A percentile compares a stretch with the other conserved stretches of the same genome.
Conservation (phyloP, 805 yeast species). For the Starmerella stellata region DNA sequence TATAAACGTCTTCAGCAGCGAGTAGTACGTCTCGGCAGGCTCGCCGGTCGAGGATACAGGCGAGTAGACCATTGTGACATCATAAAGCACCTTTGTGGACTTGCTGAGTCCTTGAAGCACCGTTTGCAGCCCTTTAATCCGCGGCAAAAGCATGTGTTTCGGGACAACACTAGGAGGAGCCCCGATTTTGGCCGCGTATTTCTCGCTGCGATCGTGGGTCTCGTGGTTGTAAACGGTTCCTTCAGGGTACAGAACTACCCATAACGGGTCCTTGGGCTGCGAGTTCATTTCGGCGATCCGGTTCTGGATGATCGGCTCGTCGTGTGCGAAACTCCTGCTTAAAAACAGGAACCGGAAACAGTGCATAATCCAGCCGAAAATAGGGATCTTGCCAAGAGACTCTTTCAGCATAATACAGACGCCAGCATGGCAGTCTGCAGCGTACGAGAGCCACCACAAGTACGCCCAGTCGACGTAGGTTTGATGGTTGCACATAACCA, state of each 20-base stretch:
- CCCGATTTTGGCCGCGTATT: slow-evolving; percentile 35
- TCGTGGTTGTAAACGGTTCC: slow-evolving; percentile 70
- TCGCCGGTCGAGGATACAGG: slow-evolving; percentile 40
- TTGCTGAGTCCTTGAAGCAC: slow-evolving; percentile 35
- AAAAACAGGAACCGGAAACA: slow-evolving; percentile 61
- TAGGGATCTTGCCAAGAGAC: slow-evolving; percentile 48
- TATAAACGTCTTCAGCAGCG: slow-evolving; percentile 44
- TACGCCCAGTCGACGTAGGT: slow-evolving; percentile 87
- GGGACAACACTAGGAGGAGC: slow-evolving; percentile 23
- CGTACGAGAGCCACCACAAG: slow-evolving; percentile 68
- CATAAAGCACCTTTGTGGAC: slow-evolving; percentile 39
- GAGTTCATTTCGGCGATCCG: slow-evolving; percentile 25
- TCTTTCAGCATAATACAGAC: slow-evolving; percentile 64
- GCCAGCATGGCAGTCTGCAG: slow-evolving; percentile 44
- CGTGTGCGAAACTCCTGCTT: slow-evolving; percentile 72
- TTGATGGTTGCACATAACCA: slow-evolving; percentile 78
- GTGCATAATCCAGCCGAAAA: slow-evolving; percentile 74
- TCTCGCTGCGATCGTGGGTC: slow-evolving; percentile 40
- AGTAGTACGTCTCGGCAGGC: slow-evolving; percentile 56
- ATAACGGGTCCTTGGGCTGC: slow-evolving; percentile 35
- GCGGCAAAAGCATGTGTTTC: slow-evolving; percentile 59
- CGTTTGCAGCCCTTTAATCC: slow-evolving; percentile 60
- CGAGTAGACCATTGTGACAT: slow-evolving; percentile 65
- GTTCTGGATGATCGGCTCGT: slow-evolving; percentile 27
- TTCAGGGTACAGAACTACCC: slow-evolving; percentile 74